A percentile compares a stretch with the other conserved stretches of the same genome.
Evolutionary conservation across 2,329 filamentous ascomycete genomes (phyloP).

Genomic region (Aspergillus quadrilineatus): DNA sequence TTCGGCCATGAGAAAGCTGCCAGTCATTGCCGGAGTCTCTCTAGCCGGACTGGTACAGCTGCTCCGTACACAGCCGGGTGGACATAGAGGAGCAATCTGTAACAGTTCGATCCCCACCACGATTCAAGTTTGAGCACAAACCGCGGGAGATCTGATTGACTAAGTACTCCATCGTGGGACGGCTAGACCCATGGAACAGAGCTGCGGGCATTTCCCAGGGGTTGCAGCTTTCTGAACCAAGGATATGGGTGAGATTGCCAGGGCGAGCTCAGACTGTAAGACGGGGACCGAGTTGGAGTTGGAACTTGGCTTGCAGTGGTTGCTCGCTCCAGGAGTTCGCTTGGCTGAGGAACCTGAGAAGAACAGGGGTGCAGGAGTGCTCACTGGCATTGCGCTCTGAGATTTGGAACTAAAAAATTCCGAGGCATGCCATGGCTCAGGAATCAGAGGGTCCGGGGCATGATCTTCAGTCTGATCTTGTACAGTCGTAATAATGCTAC

Average conservation of each 20-base stretch:
- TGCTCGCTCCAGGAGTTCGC: neutral
- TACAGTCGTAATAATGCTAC: neutral
- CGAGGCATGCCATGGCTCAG: neutral
- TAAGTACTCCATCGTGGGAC: slow-evolving; percentile 22
- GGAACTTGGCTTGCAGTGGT: neutral
- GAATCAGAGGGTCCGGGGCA: neutral
- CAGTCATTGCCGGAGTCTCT: neutral
- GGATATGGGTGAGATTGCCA: neutral
- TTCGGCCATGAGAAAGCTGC: neutral
- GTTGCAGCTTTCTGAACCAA: slow-evolving; percentile 7
- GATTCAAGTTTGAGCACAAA: slow-evolving; percentile 4
- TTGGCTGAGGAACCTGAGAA: neutral
- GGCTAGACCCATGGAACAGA: slow-evolving; percentile 20
- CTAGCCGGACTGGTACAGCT: neutral
- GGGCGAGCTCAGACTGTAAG: neutral
- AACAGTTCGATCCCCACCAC: slow-evolving; percentile 4
- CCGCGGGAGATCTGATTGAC: slow-evolving; percentile 16
- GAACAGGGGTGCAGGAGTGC: neutral
- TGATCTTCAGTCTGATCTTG: neutral
- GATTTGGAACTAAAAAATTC: neutral
- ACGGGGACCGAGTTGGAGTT: neutral
- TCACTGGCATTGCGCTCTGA: neutral
- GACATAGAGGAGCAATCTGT: slow-evolving; percentile 8
- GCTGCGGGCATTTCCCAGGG: slow-evolving; percentile 22
- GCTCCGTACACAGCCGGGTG: neutral